Conservation (phyloP, 257 asterid genomes). For the Solanum bukasovii region DNA sequence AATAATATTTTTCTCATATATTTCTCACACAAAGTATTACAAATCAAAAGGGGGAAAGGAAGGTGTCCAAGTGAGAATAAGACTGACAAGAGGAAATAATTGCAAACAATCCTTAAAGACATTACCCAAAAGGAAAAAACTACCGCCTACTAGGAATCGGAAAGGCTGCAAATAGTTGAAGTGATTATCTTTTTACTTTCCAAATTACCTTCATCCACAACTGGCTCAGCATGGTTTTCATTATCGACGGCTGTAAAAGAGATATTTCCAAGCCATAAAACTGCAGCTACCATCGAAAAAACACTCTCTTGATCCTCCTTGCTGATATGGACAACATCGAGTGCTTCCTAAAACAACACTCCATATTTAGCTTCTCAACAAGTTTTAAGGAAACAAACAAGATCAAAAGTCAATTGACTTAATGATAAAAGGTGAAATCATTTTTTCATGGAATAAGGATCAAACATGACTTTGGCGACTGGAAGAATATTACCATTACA, state of each 20-base stretch:
- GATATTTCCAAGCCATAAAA: conserved; percentile 88
- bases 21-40: neutral
- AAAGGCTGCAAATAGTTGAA: neutral
- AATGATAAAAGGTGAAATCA: neutral
- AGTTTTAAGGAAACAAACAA: neutral
- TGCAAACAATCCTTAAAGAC: neutral
- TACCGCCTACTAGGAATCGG: neutral
- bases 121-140: neutral
- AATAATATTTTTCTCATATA: neutral
- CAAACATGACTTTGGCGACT: neutral
- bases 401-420: neutral
- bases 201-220: conserved; percentile 74
- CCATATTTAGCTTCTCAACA: conserved; percentile 6
- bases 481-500: conserved; percentile 43
- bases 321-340: conserved; percentile 82
- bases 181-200: neutral
- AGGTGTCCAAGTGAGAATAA: neutral
- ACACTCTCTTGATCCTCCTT: conserved; percentile 89
- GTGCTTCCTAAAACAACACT: conserved; percentile 65
- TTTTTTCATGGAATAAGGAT: neutral
- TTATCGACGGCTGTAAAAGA: conserved; percentile 63
- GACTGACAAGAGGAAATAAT: neutral
- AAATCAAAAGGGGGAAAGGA: neutral
- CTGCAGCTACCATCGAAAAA: conserved; percentile 96
- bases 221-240: conserved; percentile 94